Conservation (phyloP, 2,329 filamentous ascomycete species). For the Botrytis tulipae region DNA sequence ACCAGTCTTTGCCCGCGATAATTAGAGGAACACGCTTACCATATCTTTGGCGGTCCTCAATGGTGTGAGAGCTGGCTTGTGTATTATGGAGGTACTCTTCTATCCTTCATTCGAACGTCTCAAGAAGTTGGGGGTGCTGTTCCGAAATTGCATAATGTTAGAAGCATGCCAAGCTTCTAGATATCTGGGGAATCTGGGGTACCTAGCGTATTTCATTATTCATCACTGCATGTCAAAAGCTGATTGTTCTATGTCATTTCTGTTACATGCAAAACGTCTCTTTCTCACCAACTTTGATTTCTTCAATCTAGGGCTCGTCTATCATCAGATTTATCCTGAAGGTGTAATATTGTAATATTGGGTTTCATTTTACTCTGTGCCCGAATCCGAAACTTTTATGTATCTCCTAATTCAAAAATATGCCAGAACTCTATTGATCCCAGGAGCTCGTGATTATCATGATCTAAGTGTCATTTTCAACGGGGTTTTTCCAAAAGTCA, state of each 20-base stretch:
- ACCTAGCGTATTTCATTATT: background rate
- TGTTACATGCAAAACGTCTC: rapidly evolving
- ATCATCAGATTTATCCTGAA: background rate
- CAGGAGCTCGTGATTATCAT: background rate
- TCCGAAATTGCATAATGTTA: background rate
- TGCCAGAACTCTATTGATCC: rapidly evolving
- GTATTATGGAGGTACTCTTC: rapidly evolving
- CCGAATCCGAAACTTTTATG: background rate
- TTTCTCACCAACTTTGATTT: too few relatives aligned
- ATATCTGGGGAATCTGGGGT: background rate
- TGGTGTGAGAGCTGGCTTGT: background rate
- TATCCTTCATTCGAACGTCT: background rate
- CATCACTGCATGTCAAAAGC: background rate
- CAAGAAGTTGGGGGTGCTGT: background rate
- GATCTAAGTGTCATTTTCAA: background rate
- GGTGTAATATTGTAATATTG: background rate
- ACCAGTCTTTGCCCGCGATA: background rate
- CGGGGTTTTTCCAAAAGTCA: background rate
- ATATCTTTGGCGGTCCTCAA: too few relatives aligned
- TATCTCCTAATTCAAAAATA: background rate
- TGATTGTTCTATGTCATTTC: background rate
- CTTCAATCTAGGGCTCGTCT: too few relatives aligned
- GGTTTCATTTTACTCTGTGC: too few relatives aligned
- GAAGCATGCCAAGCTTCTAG: background rate
- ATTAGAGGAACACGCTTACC: background rate